Evolutionary conservation across 2,329 filamentous ascomycete species (phyloP).

Genomic region (Fusarium pseudonygamai): DNA sequence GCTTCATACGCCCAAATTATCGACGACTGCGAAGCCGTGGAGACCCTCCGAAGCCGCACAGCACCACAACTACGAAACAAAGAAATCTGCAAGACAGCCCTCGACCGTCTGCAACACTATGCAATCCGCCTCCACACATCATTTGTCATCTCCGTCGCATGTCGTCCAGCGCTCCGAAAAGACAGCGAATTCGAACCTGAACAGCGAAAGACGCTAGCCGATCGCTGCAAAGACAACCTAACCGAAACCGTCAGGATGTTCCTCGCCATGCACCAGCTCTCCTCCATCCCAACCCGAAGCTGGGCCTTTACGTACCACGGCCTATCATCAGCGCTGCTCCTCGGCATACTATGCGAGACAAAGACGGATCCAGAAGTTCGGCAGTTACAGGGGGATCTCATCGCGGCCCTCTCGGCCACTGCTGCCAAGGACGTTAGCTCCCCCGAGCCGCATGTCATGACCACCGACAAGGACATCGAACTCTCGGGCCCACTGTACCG

Average conservation of each 20-base stretch:
- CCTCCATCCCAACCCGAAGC: constrained; percentile 71
- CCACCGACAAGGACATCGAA: constrained; percentile 68
- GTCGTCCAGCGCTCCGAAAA: constrained; percentile 68
- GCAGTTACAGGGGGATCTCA: constrained; percentile 71
- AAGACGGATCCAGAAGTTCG: constrained; percentile 71
- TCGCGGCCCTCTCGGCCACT: constrained; percentile 70
- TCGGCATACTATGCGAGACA: constrained; percentile 71
- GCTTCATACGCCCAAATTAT: constrained; percentile 65
- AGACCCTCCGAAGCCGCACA: constrained; percentile 60
- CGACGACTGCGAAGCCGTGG: constrained; percentile 65
- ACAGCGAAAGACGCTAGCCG: constrained; percentile 65
- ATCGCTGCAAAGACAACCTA: constrained; percentile 69
- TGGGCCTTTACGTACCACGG: constrained; percentile 77
- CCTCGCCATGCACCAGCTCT: constrained; percentile 73
- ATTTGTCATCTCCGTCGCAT: constrained; percentile 72
- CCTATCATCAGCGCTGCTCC: constrained; percentile 70
- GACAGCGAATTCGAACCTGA: constrained; percentile 60
- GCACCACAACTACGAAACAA: constrained; percentile 65
- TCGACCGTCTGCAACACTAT: constrained; percentile 71
- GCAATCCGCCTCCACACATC: constrained; percentile 72
- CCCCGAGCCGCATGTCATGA: constrained; percentile 61
- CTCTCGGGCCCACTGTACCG: constrained; percentile 69
- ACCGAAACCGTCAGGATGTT: constrained; percentile 75
- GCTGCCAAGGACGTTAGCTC: constrained; percentile 69
- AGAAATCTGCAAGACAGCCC: constrained; percentile 70